These are phyloP conservation scores for Fusarium sp. DNA, from an alignment of 2,329 filamentous ascomycete species.

Conservation along the genomic window DNA sequence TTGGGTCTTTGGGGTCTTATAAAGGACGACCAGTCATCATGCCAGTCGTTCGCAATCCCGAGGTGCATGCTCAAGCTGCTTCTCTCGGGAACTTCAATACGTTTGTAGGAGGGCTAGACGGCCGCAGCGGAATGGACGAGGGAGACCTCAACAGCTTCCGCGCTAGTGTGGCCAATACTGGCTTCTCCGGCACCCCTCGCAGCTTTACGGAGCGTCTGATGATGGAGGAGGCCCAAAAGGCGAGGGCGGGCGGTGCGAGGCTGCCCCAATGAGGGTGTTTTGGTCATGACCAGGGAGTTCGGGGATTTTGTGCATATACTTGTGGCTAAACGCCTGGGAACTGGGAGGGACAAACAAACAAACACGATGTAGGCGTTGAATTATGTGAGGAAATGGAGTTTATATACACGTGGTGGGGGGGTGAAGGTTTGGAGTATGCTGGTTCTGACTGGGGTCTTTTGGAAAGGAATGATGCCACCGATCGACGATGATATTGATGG, in stretches of 20 bases:
- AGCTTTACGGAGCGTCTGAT: constrained; percentile 63
- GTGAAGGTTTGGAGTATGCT: constrained; percentile 14
- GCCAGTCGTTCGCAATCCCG: constrained; percentile 62
- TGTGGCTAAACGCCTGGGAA: constrained; percentile 36
- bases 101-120: constrained; percentile 67
- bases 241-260: constrained; percentile 36
- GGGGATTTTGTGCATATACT: constrained; percentile 36
- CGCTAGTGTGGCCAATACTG: constrained; percentile 54
- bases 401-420: constrained; percentile 27
- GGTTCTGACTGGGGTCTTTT: constrained; percentile 9
- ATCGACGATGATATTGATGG: constrained; percentile 17
- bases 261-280: constrained; percentile 34
- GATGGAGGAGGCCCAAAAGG: constrained; percentile 59
- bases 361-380: constrained; percentile 46
- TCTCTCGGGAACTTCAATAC: constrained; percentile 62
- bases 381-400: constrained; percentile 37
- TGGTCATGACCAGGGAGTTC: constrained; percentile 39
- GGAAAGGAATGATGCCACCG: constrained; percentile 20
- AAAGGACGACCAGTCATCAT: constrained; percentile 66
- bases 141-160: constrained; percentile 59
- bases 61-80: constrained; percentile 61
- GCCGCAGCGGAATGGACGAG: constrained; percentile 63
- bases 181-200: constrained; percentile 58
- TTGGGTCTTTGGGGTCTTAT: constrained; percentile 65
- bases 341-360: constrained; percentile 39